phyloP scores from a whole-genome alignment of 2,329 filamentous ascomycete genomes.

The Fusarium floridanum region DNA sequence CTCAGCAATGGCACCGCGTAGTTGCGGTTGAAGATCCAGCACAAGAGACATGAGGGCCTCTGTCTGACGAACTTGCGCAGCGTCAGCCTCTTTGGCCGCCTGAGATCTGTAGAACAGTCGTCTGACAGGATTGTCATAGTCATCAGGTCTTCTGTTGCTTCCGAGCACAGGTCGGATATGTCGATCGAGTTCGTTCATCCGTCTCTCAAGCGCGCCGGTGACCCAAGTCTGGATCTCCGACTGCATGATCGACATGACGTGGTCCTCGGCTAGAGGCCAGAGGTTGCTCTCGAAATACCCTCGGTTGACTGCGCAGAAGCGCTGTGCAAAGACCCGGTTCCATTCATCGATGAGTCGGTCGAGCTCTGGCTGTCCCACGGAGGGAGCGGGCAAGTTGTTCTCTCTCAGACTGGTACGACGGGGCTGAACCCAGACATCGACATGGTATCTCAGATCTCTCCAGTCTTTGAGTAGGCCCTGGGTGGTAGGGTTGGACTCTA shows the following conservation, averaged over 20 bases:
- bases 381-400: neutral
- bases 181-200: conserved; percentile 11
- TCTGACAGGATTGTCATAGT: conserved; percentile 4
- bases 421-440: conserved; percentile 14
- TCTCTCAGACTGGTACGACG: conserved; percentile 12
- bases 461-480: neutral
- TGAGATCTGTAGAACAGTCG: neutral
- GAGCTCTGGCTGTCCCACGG: neutral
- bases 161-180: neutral
- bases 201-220: neutral
- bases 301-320: conserved; percentile 15
- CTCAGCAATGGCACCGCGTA: neutral
- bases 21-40: conserved; percentile 18
- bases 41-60: conserved; percentile 34
- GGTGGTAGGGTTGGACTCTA: neutral
- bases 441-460: neutral
- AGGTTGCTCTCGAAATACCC: conserved; percentile 8
- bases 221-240: conserved; percentile 9
- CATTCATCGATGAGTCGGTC: conserved; percentile 30
- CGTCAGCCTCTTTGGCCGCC: neutral
- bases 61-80: conserved; percentile 7
- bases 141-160: neutral
- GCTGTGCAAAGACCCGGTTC: conserved; percentile 27
- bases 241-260: neutral
- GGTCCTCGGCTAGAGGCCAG: neutral